Evolutionary conservation across 1,284 basidiomycete genomes (phyloP), one percentile per base, ranked within the genome.

Genomic region (Laetiporus sulphureus): DNA sequence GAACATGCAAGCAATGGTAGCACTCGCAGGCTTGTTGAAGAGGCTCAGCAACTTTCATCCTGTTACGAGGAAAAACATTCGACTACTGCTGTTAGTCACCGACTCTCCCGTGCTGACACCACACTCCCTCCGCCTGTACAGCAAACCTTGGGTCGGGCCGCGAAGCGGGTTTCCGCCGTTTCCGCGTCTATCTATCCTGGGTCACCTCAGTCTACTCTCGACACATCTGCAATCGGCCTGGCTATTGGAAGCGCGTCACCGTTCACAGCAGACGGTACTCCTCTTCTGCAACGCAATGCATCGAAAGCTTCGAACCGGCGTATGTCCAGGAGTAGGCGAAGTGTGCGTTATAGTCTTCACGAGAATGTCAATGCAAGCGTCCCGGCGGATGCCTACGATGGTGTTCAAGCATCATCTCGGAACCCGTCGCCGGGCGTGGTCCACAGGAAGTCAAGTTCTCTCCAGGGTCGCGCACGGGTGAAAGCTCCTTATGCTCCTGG

Each of bases 401-500:
- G 72, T 33, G 68, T 72, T 24, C 54, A 70, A 16, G 54, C 58
- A 6, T 77, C 77, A 6, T 75, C 77, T 4, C 33, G 33, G 15
- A 31, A 42, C 11, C 34, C 46, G 5, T 35, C 40, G 11, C 49
- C 50, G 13, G 60, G 54, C 49, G 36, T 48, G 4, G 44, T 45
- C n/a, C 52, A 58, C 41, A 53, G 54, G 41, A 53, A 48, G 47
- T 56, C 57, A 2, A 57, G 54, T 11, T 50, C 58, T 2, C 58
- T 57, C 16, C 69, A 66, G 38, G 75, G 81, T 30, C 75, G 82
- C 31, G 73, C 72, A 32, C 73, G 73, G 32, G 75, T 84, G 48
- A 81, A 81, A 58, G 80, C 79, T 4, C 72, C 81, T 7, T 81
- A 85, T 45, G 69, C 71, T 11, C 65, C 72, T 3, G 71, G 73